Evolutionary conservation across 1,284 basidiomycete species (phyloP), one percentile per base, ranked within the genome.

Genomic region (Amylostereum areolatum): DNA sequence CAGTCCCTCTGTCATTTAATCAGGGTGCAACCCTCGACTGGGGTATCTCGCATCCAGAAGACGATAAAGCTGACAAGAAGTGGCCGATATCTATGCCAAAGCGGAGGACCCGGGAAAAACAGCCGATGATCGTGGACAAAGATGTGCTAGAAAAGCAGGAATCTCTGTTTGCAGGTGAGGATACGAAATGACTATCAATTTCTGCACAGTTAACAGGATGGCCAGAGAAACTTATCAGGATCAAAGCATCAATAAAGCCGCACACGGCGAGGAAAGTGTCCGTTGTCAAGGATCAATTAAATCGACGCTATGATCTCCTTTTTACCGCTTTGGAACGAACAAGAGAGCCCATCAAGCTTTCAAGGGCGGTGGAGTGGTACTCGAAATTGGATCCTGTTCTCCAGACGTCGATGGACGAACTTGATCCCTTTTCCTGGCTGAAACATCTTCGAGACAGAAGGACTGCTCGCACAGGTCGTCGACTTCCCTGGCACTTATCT

Each of bases 1-100:
- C 78, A 12, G 74, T 89, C 5, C 86, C 85, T 0, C 66, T 74
- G 3, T 87, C 85, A 8, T 70, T 73, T 3, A 77, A 87, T 59
- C 78, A 81, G 49, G 86, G 86, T 6, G 66, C 68, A 25, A 85
- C 83, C 2, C 66, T 89, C 27, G 86, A 89, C 57, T 89, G 85
- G 85, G 74, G 77, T 12, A 70, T 73, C 11, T 60, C 70, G 34
- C 59, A 61, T 8, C 63, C 70, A 2, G 76, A 80, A 28, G 80
- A 85, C 18, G 81, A 83, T 36, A 77, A 66, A 53, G 31, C 58
- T 28, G 83, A 85, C 41, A 77, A 70, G 51, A 75, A 75, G 45
- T 86, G 85, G 85, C 64, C 74, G 0, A 63, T 86, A 52, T 74
- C 77, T 7, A 71, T 79, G 24, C 65, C 73, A 6, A 86, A 78